Conservation (phyloP, 306 rosid genomes). For the Sesbania bispinosa region DNA sequence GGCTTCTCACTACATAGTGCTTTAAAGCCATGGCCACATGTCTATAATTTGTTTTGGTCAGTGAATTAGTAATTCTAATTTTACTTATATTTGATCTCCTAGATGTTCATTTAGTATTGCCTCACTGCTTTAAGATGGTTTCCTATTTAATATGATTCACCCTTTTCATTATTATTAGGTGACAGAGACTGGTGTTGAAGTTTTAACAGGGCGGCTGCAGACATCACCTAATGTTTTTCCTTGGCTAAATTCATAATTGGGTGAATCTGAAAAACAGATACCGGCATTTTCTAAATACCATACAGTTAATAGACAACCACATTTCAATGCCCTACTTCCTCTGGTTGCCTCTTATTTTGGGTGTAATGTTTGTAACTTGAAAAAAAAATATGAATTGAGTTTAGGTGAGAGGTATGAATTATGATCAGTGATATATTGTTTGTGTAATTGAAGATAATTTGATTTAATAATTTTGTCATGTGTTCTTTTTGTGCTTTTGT, state of each 20-base stretch:
- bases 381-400: too few species aligned
- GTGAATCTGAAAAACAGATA: too few species aligned
- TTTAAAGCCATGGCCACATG: background rate
- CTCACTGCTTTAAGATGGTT: background rate
- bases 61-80: background rate
- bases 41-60: background rate
- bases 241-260: conserved; percentile 56
- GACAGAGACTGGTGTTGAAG: conserved; percentile 92
- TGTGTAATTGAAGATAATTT: too few species aligned
- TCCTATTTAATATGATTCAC: background rate
- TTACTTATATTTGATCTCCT: background rate
- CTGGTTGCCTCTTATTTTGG: conserved; percentile 6
- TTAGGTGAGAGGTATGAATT: too few species aligned
- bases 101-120: background rate
- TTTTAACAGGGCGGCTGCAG: conserved; percentile 72
- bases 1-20: background rate
- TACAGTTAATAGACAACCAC: background rate
- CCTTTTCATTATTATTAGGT: conserved; percentile 47
- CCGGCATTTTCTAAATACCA: conserved; percentile 1
- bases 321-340: background rate
- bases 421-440: too few species aligned
- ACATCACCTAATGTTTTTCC: conserved; percentile 78
- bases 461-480: too few species aligned
- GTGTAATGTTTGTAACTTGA: too few species aligned
- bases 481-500: too few species aligned